A percentile compares a stretch with the other conserved stretches of the same genome.
These are phyloP conservation scores for Aspergillus fischeri DNA, from an alignment of 2,329 filamentous ascomycete genomes.

Conservation along the genomic window DNA sequence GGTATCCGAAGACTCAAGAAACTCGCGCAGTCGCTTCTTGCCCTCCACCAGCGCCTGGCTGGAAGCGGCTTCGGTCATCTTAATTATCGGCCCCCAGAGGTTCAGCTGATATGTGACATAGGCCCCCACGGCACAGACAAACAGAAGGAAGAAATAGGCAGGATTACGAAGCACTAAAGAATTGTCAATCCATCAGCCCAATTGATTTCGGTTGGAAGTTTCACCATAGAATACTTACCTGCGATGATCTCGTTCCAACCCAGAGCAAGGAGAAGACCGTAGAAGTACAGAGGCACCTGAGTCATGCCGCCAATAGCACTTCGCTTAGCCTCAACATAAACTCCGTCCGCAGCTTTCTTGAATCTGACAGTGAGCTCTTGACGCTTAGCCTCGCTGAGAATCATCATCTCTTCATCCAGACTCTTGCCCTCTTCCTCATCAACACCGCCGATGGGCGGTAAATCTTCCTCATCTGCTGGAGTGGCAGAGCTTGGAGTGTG, in stretches of 20 bases:
- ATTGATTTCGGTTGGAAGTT: background rate
- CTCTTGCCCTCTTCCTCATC: slow-evolving; percentile 94
- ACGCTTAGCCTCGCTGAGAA: slow-evolving; percentile 84
- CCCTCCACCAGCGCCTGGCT: slow-evolving; percentile 84
- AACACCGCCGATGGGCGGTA: slow-evolving; percentile 83
- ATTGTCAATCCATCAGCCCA: background rate
- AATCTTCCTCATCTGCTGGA: slow-evolving; percentile 82
- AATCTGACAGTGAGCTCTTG: slow-evolving; percentile 91
- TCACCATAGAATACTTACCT: slow-evolving; percentile 55
- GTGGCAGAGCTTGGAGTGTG: slow-evolving; percentile 69
- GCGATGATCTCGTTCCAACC: slow-evolving; percentile 99
- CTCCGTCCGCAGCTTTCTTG: slow-evolving; percentile 96
- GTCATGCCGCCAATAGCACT: slow-evolving; percentile 93
- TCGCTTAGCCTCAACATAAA: slow-evolving; percentile 96
- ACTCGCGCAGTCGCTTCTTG: slow-evolving; percentile 86
- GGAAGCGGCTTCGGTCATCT: slow-evolving; percentile 87
- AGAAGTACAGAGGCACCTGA: slow-evolving; percentile 93
- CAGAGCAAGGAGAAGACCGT: slow-evolving; percentile 77
- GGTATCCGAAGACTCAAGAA: slow-evolving; percentile 81
- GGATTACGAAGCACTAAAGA: slow-evolving; percentile 82
- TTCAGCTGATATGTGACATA: slow-evolving; percentile 94
- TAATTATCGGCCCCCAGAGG: slow-evolving; percentile 90
- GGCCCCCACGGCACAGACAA: slow-evolving; percentile 69
- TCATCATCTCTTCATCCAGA: slow-evolving; percentile 91
- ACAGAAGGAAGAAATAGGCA: slow-evolving; percentile 82